Conservation (phyloP, 352 stramenopile genomes). For the Phytopythium kandeliae region DNA sequence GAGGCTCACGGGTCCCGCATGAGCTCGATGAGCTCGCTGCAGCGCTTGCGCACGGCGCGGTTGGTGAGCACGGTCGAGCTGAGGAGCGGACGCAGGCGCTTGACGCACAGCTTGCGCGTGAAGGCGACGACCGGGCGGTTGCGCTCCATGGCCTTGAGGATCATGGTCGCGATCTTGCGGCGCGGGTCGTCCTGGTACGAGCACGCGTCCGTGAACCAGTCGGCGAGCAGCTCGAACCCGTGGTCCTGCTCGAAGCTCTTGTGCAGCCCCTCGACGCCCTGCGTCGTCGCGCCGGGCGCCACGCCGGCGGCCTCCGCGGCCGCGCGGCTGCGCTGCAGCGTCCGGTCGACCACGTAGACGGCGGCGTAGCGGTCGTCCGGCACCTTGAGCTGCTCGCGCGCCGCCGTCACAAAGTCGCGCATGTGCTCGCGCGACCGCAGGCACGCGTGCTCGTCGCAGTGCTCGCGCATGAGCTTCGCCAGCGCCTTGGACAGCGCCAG, state of each 20-base stretch:
- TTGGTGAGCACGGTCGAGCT: constrained; percentile 2
- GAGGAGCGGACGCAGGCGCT: background rate
- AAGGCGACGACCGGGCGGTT: constrained; percentile 43
- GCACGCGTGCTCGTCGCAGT: constrained; percentile 33
- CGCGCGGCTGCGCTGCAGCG: constrained; percentile 17
- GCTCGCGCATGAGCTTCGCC: constrained; percentile 20
- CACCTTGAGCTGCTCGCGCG: constrained; percentile 28
- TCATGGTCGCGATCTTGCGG: constrained; percentile 32
- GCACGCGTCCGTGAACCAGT: constrained; percentile 50
- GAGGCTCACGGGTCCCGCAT: background rate
- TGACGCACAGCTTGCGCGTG: constrained; percentile 39
- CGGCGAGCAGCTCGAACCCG: constrained; percentile 48
- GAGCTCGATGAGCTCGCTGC: constrained; percentile 3
- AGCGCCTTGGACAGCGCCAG: constrained; percentile 40
- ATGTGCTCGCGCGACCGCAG: constrained; percentile 32
- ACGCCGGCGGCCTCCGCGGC: constrained; percentile 2
- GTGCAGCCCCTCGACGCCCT: constrained; percentile 18
- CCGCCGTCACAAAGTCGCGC: constrained; percentile 26
- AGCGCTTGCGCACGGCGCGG: background rate
- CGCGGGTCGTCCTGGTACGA: constrained; percentile 43
- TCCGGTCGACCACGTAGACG: constrained; percentile 54
- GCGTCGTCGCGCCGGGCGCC: background rate
- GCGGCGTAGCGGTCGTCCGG: constrained; percentile 49
- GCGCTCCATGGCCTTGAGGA: constrained; percentile 48
- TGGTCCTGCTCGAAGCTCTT: constrained; percentile 44